Evolutionary conservation across 2,329 filamentous ascomycete species (phyloP), one percentile per base, ranked within the genome.

Genomic region (Verticillium klebahnii): DNA sequence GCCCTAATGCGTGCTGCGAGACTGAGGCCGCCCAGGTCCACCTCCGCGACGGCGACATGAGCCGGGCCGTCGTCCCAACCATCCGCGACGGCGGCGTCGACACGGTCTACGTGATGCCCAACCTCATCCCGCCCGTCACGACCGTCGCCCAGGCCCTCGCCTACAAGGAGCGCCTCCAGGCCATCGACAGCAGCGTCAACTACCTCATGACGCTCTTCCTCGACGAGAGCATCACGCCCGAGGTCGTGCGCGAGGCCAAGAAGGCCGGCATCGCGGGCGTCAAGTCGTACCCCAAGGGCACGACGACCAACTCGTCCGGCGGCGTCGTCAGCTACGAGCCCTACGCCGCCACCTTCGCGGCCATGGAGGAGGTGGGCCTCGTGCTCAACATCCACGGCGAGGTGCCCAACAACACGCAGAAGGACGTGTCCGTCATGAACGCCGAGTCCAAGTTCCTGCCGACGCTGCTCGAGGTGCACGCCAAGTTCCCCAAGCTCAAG

Each of bases 311-410:
- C 74, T 88, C 85, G 25, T 81, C 84, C 57, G 85, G 84, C 31
- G 91, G 91, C 14, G 90, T 93, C 29, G 78, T 89, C 17, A 84
- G 86, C 61, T 86, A 91, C 69, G 85, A 87, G 63, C 77, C 82
- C 36, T 94, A 92, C 77, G 90, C 90, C 71, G 85, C 87, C 7
- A 90, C 94, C 15, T 96, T 98, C 71, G 85, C 83, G n/a, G 90
- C 91, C 66, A 97, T 98, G 93, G 90, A 97, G 72, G 79, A 88
- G 63, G 86, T 93, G 67, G 87, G 89, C 67, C 81, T 97, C 67
- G 84, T 96, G n/a, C 82, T 96, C 52, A 97, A 97, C 77, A 80
- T 98, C n/a, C 93, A 98, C 73, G 94, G 93, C 67, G 94, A 97
- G 77, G 86, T 89, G n/a, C 89, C 78, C 7, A 73, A 72, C 32